Conservation (phyloP, 129 eudicot species). For the Solidago caesia region DNA sequence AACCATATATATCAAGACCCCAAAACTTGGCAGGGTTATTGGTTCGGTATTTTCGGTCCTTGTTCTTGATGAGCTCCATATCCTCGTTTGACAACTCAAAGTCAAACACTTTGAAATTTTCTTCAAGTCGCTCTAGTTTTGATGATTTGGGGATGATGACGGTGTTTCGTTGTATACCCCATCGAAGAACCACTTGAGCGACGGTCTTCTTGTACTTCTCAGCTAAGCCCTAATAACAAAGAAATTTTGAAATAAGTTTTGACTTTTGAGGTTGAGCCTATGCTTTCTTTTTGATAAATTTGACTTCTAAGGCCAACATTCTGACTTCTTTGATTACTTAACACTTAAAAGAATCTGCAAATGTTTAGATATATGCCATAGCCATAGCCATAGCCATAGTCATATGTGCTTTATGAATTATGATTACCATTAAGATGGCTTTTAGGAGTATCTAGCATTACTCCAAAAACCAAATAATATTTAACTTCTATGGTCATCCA, state of each 20-base stretch:
- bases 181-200: constrained; percentile 80
- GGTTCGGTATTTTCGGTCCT: constrained; percentile 70
- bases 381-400: too few relatives aligned
- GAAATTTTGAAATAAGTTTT: not conserved
- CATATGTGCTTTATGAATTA: too few relatives aligned
- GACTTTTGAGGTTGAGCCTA: not conserved
- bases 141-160: constrained; percentile 87
- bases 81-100: constrained; percentile 77
- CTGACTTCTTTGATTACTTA: not conserved
- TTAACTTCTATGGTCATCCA: not conserved
- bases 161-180: constrained; percentile 88
- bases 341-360: not conserved
- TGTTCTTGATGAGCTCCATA: constrained; percentile 64
- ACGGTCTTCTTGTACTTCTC: constrained; percentile 75
- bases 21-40: constrained; percentile 83
- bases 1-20: constrained; percentile 81
- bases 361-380: too few relatives aligned
- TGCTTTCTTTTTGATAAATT: constrained; percentile 12
- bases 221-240: constrained; percentile 51
- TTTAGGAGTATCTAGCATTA: not conserved
- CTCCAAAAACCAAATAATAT: not conserved
- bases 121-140: constrained; percentile 64
- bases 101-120: constrained; percentile 67
- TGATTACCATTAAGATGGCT: not conserved
- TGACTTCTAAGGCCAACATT: not conserved